Evolutionary conservation across 768 basidiomycete species (phyloP).

Genomic region (Saitozyma sp.): DNA sequence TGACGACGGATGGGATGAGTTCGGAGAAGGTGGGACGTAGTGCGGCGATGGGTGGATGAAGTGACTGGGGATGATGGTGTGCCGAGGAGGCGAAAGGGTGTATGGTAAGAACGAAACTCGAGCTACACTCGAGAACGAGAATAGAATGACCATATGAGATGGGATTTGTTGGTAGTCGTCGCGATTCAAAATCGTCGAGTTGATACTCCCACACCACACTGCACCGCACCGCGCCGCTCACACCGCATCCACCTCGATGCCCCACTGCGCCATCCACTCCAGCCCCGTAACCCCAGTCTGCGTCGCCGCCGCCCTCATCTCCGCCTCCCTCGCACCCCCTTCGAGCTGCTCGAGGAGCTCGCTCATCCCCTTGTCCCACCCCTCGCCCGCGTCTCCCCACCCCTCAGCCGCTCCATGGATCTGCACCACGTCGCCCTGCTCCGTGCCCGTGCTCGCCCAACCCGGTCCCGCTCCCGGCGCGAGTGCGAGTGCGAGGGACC

Average conservation of each 20-base stretch:
- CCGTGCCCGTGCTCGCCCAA: neutral
- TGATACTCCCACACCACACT: no score
- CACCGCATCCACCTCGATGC: neutral
- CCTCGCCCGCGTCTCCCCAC: conserved; percentile 18
- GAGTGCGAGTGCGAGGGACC: neutral
- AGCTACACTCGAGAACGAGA: neutral
- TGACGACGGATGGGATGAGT: neutral
- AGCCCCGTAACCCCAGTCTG: neutral
- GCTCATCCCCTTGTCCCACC: conserved; percentile 46
- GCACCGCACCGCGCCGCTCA: no score
- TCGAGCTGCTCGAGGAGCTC: conserved; percentile 28
- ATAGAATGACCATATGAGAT: neutral
- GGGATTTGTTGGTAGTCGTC: neutral
- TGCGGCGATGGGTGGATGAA: neutral
- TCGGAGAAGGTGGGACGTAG: neutral
- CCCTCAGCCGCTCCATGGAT: conserved; percentile 16
- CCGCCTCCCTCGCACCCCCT: conserved; percentile 7
- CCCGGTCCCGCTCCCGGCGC: neutral
- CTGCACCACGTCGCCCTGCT: conserved; percentile 6
- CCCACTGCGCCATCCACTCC: neutral
- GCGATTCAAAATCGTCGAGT: no score
- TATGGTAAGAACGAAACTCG: neutral
- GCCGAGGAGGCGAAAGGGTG: neutral
- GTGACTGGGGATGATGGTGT: neutral
- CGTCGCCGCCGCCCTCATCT: conserved; percentile 1